These are phyloP conservation scores for Tuctoria greenei DNA, from an alignment of 176 grass and related monocot species.

Conservation along the genomic window DNA sequence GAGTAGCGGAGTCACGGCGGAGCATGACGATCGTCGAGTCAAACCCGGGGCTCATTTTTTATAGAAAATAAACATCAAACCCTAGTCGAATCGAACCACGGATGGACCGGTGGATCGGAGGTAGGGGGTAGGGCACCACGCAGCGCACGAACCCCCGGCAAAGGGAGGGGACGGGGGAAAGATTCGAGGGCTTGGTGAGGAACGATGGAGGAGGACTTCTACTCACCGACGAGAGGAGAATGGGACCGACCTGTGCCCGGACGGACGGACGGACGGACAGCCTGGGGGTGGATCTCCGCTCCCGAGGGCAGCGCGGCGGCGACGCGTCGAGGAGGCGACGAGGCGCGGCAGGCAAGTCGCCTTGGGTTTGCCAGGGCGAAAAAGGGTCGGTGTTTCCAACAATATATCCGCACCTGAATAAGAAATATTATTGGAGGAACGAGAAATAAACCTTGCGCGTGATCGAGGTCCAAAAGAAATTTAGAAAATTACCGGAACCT, in stretches of 20 bases:
- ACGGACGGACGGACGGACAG: neutral
- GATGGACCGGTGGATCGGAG: neutral
- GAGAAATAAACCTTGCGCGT: too few species aligned
- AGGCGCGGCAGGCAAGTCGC: neutral
- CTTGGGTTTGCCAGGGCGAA: neutral
- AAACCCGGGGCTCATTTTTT: neutral
- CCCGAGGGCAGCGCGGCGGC: neutral
- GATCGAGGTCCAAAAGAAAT: too few species aligned
- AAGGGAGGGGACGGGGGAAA: neutral
- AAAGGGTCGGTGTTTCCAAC: too few species aligned
- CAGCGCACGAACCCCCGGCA: neutral
- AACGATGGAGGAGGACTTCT: neutral
- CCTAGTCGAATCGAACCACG: neutral
- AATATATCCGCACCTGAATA: too few species aligned
- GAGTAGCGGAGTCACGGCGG: neutral
- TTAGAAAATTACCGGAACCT: too few species aligned
- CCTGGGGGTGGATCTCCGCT: constrained; percentile 6
- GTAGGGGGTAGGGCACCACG: neutral
- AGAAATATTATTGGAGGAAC: too few species aligned
- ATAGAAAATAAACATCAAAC: neutral
- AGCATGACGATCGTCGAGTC: neutral
- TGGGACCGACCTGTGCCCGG: neutral
- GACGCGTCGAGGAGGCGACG: neutral
- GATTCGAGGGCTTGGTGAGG: neutral
- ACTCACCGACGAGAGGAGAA: neutral